phyloP scores from a whole-genome alignment of 1,284 basidiomycete genomes.

The Boletellus deceptivus region DNA sequence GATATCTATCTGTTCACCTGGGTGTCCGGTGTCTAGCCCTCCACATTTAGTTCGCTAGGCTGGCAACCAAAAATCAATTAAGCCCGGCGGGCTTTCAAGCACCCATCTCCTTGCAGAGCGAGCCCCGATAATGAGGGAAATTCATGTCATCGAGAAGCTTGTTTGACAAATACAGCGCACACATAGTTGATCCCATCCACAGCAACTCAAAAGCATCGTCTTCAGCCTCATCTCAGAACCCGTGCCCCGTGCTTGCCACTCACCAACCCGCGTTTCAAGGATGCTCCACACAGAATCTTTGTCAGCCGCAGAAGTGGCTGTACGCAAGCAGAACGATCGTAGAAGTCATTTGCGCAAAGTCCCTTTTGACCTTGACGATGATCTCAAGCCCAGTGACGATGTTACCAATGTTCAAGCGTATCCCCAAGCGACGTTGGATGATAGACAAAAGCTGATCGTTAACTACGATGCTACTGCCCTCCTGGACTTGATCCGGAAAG shows the following conservation, averaged over 20 bases:
- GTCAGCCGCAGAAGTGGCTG: slow-evolving; percentile 15
- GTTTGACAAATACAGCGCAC: neutral
- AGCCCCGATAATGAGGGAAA: too few species aligned
- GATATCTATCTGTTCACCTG: too few species aligned
- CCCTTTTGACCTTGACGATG: neutral
- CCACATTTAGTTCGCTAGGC: too few species aligned
- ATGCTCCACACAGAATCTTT: slow-evolving; percentile 7
- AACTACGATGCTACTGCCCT: slow-evolving; percentile 30
- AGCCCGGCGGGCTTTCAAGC: too few species aligned
- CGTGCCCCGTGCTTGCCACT: neutral
- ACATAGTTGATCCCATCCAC: slow-evolving; percentile 1
- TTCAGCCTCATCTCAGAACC: neutral
- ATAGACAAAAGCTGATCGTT: slow-evolving; percentile 27
- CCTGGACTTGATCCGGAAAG: slow-evolving; percentile 19
- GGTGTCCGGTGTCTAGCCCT: too few species aligned
- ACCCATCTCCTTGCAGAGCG: slow-evolving; percentile 9
- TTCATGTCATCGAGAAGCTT: too few species aligned
- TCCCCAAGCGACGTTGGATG: slow-evolving; percentile 27
- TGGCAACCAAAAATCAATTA: too few species aligned
- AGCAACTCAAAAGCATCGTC: slow-evolving; percentile 20
- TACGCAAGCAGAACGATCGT: slow-evolving; percentile 29
- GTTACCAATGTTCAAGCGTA: slow-evolving; percentile 25
- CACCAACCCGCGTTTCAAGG: neutral
- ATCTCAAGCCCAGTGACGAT: slow-evolving; percentile 3
- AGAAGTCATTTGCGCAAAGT: slow-evolving; percentile 12